Evolutionary conservation across 495 filamentous ascomycete genomes (phyloP), one percentile per base, ranked within the genome.

Genomic region (Hyaloscypha finlandica): DNA sequence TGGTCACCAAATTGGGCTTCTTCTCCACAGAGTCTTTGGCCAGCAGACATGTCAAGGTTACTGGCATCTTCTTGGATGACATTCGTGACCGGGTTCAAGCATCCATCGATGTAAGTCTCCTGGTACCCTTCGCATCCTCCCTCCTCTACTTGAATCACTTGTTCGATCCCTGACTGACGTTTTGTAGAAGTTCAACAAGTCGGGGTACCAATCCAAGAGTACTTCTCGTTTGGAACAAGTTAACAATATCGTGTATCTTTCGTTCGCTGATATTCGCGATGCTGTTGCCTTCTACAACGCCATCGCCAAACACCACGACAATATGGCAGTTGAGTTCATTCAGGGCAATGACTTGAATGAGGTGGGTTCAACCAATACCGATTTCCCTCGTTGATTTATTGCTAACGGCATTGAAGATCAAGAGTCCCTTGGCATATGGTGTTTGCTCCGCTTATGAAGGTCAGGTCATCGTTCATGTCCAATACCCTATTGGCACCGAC

Each of bases 181-280:
- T 11, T 11, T 53, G 35, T 39, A 68, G 66, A 58, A 59, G 16
- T 25, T 68, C 45, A 20, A 35, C n/a, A 19, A 56, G 11, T 32
- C 54, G 12, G 35, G 8, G 0, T 60, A 48, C 8, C 19, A 35
- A 42, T 16, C 19, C n/a, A 59, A 68, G 29, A 39, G 61, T 9
- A 35, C 66, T 20, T 35, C 14, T 8, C 52, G 59, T 31, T 56
- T 76, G 8, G 67, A 76, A 19, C 51, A 74, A 1, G 60, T 64
- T 33, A 69, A 66, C 12, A 73, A 73, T 52, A 73, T 71, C 48
- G 78, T 88, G n/a, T 87, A 83, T 69, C 72, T 89, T 61, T 81
- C 77, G 4, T 84, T 89, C 68, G 74, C 78, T 16, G 84, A 90
- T 67, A 83, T 89, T 54, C 79, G 81, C 62, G 85, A 89, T 70